Evolutionary conservation across 371 early-diverging fungal genomes (phyloP).

Genomic region (Haplosporangium sp.): DNA sequence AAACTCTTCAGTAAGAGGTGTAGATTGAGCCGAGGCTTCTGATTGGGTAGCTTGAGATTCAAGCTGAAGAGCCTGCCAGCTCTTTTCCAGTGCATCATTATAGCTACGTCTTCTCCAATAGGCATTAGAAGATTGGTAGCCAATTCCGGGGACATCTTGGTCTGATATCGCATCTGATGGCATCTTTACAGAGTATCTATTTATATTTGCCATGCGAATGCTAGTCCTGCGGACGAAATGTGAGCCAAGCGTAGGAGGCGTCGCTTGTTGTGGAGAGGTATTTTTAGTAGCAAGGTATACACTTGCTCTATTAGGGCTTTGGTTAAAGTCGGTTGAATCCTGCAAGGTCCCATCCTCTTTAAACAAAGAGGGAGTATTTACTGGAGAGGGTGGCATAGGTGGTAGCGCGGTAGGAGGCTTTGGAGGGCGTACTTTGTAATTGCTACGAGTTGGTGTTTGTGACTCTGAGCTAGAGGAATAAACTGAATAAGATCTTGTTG

Average conservation of each 20-base stretch:
- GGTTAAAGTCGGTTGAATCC: slow-evolving; percentile 6
- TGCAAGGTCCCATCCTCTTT: slow-evolving; percentile 20
- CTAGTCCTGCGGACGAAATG: slow-evolving; percentile 50
- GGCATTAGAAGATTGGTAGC: neutral
- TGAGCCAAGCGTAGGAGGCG: slow-evolving; percentile 36
- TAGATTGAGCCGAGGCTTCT: slow-evolving; percentile 14
- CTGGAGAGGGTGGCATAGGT: slow-evolving; percentile 33
- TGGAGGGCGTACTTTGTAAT: slow-evolving; percentile 46
- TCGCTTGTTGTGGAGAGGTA: slow-evolving; percentile 16
- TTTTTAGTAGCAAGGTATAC: slow-evolving; percentile 36
- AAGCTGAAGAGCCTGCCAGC: slow-evolving; percentile 26
- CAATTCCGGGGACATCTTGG: neutral
- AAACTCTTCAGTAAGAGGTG: slow-evolving; percentile 21
- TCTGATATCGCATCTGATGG: slow-evolving; percentile 34
- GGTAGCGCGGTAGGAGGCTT: slow-evolving; percentile 21
- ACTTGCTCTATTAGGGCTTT: slow-evolving; percentile 6
- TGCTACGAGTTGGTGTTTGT: slow-evolving; percentile 24
- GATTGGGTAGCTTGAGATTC: slow-evolving; percentile 8
- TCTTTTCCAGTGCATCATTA: slow-evolving; percentile 37
- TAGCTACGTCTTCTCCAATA: slow-evolving; percentile 50
- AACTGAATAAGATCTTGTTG: slow-evolving; percentile 23
- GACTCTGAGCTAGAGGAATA: slow-evolving; percentile 29
- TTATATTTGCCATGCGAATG: slow-evolving; percentile 50
- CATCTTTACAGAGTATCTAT: slow-evolving; percentile 52
- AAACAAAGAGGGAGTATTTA: neutral